These are phyloP conservation scores for Boletus pseudo-olivaceus DNA, from an alignment of 768 basidiomycete species.

Conservation along the genomic window DNA sequence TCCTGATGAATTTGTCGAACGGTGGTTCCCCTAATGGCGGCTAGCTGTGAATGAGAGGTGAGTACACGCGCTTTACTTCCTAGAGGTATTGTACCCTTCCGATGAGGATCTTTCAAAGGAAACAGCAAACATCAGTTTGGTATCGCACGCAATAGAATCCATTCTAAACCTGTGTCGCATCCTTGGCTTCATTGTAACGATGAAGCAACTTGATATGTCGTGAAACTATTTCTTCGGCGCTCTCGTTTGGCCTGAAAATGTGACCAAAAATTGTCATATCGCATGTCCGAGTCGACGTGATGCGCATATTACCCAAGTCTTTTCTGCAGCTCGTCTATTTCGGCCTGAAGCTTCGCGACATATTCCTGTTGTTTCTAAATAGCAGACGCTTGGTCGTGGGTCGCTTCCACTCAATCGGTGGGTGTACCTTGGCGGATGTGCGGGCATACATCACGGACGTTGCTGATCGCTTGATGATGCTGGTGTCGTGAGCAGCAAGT, in stretches of 20 bases:
- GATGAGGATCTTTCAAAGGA: constrained; percentile 58
- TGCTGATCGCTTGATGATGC: background rate
- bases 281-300: background rate
- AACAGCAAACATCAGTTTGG: background rate
- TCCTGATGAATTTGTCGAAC: constrained; percentile 73
- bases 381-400: background rate
- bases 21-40: constrained; percentile 62
- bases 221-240: constrained; percentile 58
- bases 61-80: constrained; percentile 7
- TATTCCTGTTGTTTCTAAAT: constrained; percentile 51
- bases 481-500: background rate
- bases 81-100: constrained; percentile 53
- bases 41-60: constrained; percentile 49
- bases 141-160: background rate
- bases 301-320: constrained; percentile 40
- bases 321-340: constrained; percentile 46
- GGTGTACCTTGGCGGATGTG: constrained; percentile 29
- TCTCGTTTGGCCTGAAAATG: constrained; percentile 37
- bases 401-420: background rate
- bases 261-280: background rate
- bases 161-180: constrained; percentile 64
- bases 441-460: constrained; percentile 25
- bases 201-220: constrained; percentile 71
- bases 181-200: constrained; percentile 78
- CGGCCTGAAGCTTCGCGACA: constrained; percentile 44